Conservation (phyloP, 208 protist species). For the Crithidia expoeki region DNA sequence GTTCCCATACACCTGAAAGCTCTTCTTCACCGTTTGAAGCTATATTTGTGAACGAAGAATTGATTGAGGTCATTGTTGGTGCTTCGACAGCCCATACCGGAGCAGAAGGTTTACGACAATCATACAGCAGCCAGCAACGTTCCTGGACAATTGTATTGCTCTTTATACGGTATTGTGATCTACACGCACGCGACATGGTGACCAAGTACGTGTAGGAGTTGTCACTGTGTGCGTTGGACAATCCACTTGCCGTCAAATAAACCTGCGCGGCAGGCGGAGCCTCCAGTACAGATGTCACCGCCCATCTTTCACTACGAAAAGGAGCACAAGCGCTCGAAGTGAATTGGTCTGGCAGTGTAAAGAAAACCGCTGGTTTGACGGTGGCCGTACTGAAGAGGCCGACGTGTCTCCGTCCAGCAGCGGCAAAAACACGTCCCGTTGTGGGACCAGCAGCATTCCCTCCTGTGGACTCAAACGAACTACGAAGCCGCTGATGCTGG, state of each 20-base stretch:
- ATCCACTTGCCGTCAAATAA: background rate
- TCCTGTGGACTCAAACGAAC: too few species aligned
- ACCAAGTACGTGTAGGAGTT: conserved; percentile 21
- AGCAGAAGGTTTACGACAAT: conserved; percentile 18
- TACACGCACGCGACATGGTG: background rate
- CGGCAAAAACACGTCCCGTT: conserved; percentile 21
- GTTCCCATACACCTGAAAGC: background rate
- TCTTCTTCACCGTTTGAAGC: background rate
- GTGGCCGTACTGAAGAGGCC: conserved; percentile 25
- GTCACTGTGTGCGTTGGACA: background rate
- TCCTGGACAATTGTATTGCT: background rate
- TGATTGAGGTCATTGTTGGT: background rate
- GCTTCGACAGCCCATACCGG: conserved; percentile 26
- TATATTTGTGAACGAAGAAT: background rate
- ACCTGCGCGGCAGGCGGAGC: conserved; percentile 1
- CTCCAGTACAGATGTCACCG: conserved; percentile 30
- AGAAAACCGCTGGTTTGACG: conserved; percentile 21
- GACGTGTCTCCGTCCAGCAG: conserved; percentile 20
- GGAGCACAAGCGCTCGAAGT: background rate
- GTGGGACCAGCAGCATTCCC: background rate
- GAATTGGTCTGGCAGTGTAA: conserved; percentile 3
- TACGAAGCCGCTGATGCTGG: too few species aligned
- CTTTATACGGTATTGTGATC: background rate
- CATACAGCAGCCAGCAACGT: conserved; percentile 27
- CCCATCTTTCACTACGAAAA: background rate